These are phyloP conservation scores for Rhizopogon vinicolor DNA, from an alignment of 768 basidiomycete genomes.

Conservation along the genomic window DNA sequence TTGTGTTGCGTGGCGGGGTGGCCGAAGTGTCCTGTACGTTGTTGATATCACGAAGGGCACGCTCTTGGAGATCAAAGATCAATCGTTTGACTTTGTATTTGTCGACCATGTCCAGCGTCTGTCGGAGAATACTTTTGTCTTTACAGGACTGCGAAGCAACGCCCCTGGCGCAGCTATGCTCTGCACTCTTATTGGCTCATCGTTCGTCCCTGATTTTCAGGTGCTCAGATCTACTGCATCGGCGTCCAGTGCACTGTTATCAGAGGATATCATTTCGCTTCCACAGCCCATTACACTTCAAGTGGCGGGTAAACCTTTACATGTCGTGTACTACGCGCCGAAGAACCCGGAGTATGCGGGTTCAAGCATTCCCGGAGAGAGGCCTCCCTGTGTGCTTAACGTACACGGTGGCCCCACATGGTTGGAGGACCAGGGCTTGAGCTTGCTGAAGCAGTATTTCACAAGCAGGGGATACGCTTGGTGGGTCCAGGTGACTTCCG, in stretches of 20 bases:
- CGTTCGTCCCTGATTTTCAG: background rate
- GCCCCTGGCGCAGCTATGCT: conserved; percentile 1
- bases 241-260: background rate
- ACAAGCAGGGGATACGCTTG: conserved; percentile 68
- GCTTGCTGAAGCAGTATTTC: conserved; percentile 55
- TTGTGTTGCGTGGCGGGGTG: conserved; percentile 27
- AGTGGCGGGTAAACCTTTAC: conserved; percentile 29
- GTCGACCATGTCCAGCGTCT: background rate
- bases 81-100: background rate
- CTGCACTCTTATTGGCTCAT: conserved; percentile 4
- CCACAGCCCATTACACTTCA: conserved; percentile 5
- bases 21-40: conserved; percentile 28
- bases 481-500: conserved; percentile 27
- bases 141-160: conserved; percentile 1
- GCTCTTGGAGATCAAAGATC: background rate
- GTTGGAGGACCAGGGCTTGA: conserved; percentile 38
- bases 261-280: conserved; percentile 17
- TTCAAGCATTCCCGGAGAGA: conserved; percentile 38
- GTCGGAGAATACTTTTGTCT: background rate
- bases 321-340: conserved; percentile 61
- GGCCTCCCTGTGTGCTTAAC: conserved; percentile 59
- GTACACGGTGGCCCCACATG: conserved; percentile 72
- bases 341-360: conserved; percentile 53
- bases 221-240: conserved; percentile 6
- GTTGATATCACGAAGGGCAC: conserved; percentile 15